Evolutionary conservation across 2,329 filamentous ascomycete genomes (phyloP), one percentile per base, ranked within the genome.

Genomic region (Apiospora phragmitis): DNA sequence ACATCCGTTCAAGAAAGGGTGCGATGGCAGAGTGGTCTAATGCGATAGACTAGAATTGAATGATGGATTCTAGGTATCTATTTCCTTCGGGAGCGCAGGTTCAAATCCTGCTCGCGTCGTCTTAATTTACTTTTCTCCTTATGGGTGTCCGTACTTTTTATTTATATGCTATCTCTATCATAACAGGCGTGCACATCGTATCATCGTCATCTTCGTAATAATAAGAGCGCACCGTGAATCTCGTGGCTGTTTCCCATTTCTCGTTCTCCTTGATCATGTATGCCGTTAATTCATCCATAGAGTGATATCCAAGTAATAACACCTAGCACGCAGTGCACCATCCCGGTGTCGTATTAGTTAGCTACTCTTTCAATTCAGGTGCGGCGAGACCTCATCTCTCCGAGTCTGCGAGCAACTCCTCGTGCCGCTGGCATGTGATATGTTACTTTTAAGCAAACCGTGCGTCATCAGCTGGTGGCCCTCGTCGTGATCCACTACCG

Each of bases 71-170:
- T 51, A 51, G 47, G 47, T 16, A 55, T 55, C 49, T 55, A 55
- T 55, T 55, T 55, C 49, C 49, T 55, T 55, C 49, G 49, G 49
- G 49, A 55, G 49, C 49, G 49, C 51, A 59, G 51, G 51, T 59
- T 59, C 51, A 59, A 59, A 59, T 59, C 51, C 51, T 59, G 51
- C 51, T 59, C 51, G 51, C 51, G 51, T 59, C 51, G 51, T 35
- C 3, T 21, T 5, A 24, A 21, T 32, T 9, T 35, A 2, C 16
- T n/a, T 35, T 59, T 59, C 35, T 32, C 1, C 2, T 26, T 55
- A 29, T 55, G 5, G 0, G 11, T 18, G 32, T 55, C 24, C 24
- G 14, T 29, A 29, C 45, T n/a, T 6, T n/a, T 2, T 29, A 29
- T 29, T 9, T 16, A 1, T 1, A 11, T 11, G 26, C n/a, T 24